Evolutionary conservation across 2,329 filamentous ascomycete species (phyloP).

Genomic region (Arthrobotrys sphaeroides): DNA sequence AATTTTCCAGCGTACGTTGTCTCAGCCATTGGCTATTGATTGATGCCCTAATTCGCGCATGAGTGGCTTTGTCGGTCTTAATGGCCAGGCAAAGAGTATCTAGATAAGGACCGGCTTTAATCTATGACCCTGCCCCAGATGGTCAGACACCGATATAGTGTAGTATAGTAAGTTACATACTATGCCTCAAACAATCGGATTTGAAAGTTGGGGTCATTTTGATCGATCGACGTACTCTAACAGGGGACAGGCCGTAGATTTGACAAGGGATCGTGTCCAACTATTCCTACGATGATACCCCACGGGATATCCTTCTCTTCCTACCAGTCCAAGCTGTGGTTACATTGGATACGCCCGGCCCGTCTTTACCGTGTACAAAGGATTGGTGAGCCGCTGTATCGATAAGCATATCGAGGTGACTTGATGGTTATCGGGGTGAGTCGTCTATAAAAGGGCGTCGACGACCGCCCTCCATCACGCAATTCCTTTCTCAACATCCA

Average conservation of each 20-base stretch:
- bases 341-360: not conserved
- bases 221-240: not conserved
- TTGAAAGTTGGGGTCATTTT: not conserved
- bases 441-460: slow-evolving; percentile 4
- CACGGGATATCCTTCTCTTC: not conserved
- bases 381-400: too few species aligned
- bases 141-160: not conserved
- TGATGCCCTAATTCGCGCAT: slow-evolving; percentile 9
- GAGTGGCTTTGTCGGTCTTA: not conserved
- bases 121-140: not conserved
- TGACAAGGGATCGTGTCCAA: not conserved
- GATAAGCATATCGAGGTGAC: not conserved
- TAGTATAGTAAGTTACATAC: not conserved
- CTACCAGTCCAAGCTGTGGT: not conserved
- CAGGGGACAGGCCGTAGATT: not conserved
- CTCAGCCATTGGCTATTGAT: not conserved
- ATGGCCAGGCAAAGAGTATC: not conserved
- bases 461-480: not conserved
- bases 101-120: not conserved
- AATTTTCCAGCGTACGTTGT: not conserved
- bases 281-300: not conserved
- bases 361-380: slow-evolving; percentile 1
- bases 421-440: not conserved
- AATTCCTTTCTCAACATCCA: not conserved
- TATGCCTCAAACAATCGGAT: too few species aligned